These are phyloP conservation scores for Podila minutissima DNA, from an alignment of 192 early-diverging fungal species.

Conservation along the genomic window DNA sequence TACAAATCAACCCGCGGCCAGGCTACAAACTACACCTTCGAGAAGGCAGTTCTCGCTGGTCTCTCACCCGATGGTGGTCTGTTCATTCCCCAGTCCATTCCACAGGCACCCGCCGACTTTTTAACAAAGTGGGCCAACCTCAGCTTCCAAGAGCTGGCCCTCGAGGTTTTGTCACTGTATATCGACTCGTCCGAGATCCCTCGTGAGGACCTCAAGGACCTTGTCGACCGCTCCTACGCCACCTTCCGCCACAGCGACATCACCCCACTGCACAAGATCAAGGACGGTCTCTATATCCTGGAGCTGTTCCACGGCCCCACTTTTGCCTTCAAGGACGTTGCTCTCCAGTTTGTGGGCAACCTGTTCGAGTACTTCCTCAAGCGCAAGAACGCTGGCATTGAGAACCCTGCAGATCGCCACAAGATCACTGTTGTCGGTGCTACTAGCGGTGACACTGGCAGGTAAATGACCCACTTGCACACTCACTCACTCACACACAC, in stretches of 20 bases:
- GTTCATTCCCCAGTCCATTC: conserved; percentile 90
- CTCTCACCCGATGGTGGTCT: conserved; percentile 94
- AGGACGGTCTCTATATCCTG: conserved; percentile 75
- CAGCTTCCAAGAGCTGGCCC: conserved; percentile 84
- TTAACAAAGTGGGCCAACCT: conserved; percentile 73
- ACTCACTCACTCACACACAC: not conserved
- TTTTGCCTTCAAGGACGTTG: conserved; percentile 99
- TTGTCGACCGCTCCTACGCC: conserved; percentile 78
- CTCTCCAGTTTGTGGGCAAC: conserved; percentile 96
- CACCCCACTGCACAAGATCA: conserved; percentile 78
- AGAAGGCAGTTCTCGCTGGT: conserved; percentile 92
- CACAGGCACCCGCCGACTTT: conserved; percentile 77
- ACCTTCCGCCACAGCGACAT: conserved; percentile 82
- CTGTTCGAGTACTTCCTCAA: conserved; percentile 97
- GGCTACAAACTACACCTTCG: conserved; percentile 76
- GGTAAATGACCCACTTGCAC: conserved; percentile 37
- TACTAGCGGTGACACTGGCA: conserved; percentile 96
- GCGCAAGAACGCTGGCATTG: conserved; percentile 67
- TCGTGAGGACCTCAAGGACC: conserved; percentile 68
- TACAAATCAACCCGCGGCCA: conserved; percentile 93
- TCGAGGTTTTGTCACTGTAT: conserved; percentile 85
- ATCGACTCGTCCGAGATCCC: conserved; percentile 85
- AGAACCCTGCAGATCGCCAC: conserved; percentile 61
- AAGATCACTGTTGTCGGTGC: conserved; percentile 92
- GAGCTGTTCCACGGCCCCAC: conserved; percentile 98